Conservation (phyloP, 768 basidiomycete genomes). For the Trametopsis cervina region DNA sequence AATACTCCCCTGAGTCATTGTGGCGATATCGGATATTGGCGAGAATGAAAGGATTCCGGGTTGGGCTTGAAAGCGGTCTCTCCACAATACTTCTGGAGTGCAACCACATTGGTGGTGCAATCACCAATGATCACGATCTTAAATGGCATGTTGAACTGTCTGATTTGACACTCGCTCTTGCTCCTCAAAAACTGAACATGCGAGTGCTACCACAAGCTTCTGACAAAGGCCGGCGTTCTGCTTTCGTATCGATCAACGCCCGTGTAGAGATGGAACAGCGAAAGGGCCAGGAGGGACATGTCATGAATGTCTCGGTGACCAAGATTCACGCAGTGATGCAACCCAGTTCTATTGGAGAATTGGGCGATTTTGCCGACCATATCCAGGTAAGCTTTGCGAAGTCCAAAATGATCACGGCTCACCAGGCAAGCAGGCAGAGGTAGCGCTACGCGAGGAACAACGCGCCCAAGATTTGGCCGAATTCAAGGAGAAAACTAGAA, state of each 20-base stretch:
- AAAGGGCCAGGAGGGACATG: constrained; percentile 9
- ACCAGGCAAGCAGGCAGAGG: constrained; percentile 51
- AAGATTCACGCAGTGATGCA: constrained; percentile 93
- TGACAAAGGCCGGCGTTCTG: constrained; percentile 60
- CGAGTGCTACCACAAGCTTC: constrained; percentile 33
- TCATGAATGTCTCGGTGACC: constrained; percentile 50
- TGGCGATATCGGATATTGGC: constrained; percentile 42
- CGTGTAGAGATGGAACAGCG: constrained; percentile 25
- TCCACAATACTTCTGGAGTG: constrained; percentile 75
- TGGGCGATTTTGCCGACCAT: constrained; percentile 85
- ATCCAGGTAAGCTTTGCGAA: constrained; percentile 48
- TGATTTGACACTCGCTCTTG: constrained; percentile 79
- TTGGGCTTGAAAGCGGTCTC: constrained; percentile 69
- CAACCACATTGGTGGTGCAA: constrained; percentile 59
- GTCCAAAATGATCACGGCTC: constrained; percentile 4
- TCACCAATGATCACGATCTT: constrained; percentile 39
- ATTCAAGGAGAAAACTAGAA: constrained; percentile 77
- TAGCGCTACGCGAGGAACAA: constrained; percentile 65
- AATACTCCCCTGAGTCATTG: constrained; percentile 8
- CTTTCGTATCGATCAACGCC: constrained; percentile 81
- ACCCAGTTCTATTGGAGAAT: constrained; percentile 84
- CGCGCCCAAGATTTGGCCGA: constrained; percentile 72
- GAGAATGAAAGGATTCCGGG: constrained; percentile 73
- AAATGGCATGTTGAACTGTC: constrained; percentile 66
- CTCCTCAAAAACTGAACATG: constrained; percentile 40